Percentiles rank a stretch among this genome's conserved stretches.
Evolutionary conservation across 2,329 filamentous ascomycete genomes (phyloP).

Genomic region (Grosmannia clavigera): DNA sequence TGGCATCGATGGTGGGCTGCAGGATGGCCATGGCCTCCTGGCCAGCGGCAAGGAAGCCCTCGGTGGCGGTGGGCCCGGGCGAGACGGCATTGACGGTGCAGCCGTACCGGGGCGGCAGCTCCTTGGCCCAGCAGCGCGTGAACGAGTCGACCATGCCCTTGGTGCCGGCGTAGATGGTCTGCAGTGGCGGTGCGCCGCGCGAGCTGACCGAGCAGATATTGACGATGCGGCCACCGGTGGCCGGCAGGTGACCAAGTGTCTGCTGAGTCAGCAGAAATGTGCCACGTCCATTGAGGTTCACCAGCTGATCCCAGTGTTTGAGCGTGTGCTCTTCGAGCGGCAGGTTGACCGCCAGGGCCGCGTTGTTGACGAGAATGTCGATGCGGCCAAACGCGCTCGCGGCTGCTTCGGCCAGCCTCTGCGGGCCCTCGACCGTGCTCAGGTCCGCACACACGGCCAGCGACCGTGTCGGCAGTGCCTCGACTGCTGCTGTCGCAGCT

Average conservation of each 20-base stretch:
- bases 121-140: constrained; percentile 45
- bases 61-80: constrained; percentile 43
- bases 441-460: constrained; percentile 31
- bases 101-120: constrained; percentile 38
- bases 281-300: constrained; percentile 43
- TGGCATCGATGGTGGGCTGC: constrained; percentile 28
- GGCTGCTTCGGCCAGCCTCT: constrained; percentile 22
- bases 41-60: constrained; percentile 12
- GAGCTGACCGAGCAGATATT: constrained; percentile 45
- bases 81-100: constrained; percentile 50
- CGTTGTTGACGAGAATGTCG: constrained; percentile 13
- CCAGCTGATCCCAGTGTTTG: constrained; percentile 40
- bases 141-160: constrained; percentile 40
- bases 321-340: constrained; percentile 27
- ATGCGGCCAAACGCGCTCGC: constrained; percentile 11
- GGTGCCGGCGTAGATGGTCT: constrained; percentile 11
- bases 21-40: constrained; percentile 28
- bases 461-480: constrained; percentile 17
- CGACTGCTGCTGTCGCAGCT: constrained; percentile 19
- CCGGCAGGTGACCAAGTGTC: constrained; percentile 35
- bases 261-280: constrained; percentile 41
- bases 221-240: constrained; percentile 32
- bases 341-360: constrained; percentile 20
- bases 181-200: constrained; percentile 15
- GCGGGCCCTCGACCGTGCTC: constrained; percentile 23